phyloP scores from a whole-genome alignment of 441 rosid species.

The Omphalea diandra region DNA sequence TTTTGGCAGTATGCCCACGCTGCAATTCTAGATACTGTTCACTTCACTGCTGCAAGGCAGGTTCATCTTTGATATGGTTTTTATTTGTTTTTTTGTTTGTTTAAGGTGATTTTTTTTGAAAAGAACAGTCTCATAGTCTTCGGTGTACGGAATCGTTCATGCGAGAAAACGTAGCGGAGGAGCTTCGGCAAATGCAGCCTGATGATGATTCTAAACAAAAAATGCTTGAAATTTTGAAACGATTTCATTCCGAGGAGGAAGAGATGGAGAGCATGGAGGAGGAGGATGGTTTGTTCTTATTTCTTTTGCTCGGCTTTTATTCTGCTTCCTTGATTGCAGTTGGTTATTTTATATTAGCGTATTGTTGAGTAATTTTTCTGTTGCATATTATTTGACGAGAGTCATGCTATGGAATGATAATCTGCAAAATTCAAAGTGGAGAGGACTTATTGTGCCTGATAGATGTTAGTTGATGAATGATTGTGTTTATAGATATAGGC shows the following conservation, averaged over 20 bases:
- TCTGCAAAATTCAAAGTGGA: too few species aligned
- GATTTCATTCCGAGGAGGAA: constrained; percentile 63
- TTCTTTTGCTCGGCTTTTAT: neutral
- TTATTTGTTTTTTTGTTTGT: neutral
- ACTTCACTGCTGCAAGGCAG: constrained; percentile 71
- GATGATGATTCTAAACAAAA: constrained; percentile 58
- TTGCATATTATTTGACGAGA: too few species aligned
- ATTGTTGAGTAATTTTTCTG: neutral
- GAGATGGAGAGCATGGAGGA: constrained; percentile 48
- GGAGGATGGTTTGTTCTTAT: constrained; percentile 40
- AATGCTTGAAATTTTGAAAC: constrained; percentile 78
- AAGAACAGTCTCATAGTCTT: constrained; percentile 65
- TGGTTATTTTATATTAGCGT: neutral
- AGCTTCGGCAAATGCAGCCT: constrained; percentile 60
- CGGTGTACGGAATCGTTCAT: constrained; percentile 90
- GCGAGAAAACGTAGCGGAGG: constrained; percentile 80
- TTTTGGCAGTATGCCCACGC: constrained; percentile 91
- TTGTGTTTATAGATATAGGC: neutral
- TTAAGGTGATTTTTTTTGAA: neutral
- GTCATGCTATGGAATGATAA: too few species aligned
- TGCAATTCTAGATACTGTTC: constrained; percentile 91
- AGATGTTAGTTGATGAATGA: neutral
- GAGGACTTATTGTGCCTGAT: too few species aligned
- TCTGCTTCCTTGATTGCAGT: neutral
- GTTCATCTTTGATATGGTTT: neutral